Evolutionary conservation across 106 monocot species (phyloP).

Genomic region (Allium cepa): DNA sequence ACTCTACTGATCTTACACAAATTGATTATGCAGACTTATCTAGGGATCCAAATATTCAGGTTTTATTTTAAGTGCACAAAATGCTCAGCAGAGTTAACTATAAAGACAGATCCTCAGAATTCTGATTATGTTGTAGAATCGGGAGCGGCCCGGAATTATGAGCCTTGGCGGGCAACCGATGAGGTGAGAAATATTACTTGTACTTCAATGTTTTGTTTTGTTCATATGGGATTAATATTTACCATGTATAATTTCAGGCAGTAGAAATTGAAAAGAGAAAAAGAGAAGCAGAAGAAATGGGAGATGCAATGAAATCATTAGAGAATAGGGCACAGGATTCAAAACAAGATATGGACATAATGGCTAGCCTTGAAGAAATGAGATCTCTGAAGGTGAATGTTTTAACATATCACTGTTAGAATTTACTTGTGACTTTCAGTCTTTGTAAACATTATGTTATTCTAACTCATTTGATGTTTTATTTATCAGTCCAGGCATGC

Average conservation of each 20-base stretch:
- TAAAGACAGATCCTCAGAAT: slow-evolving; percentile 89
- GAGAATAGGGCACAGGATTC: slow-evolving; percentile 92
- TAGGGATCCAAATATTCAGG: slow-evolving; percentile 93
- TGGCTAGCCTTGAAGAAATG: slow-evolving; percentile 93
- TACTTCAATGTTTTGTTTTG: neutral
- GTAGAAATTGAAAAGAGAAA: slow-evolving; percentile 52
- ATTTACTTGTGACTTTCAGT: neutral
- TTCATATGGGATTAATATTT: neutral
- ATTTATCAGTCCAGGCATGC: slow-evolving; percentile 89
- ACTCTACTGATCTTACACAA: neutral
- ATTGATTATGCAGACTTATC: slow-evolving; percentile 55
- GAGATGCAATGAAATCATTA: slow-evolving; percentile 90
- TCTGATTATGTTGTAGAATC: slow-evolving; percentile 93
- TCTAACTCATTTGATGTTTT: slow-evolving; percentile 8
- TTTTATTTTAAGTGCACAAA: slow-evolving; percentile 95
- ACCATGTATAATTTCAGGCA: slow-evolving; percentile 15
- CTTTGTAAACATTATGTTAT: neutral
- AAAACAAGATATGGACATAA: slow-evolving; percentile 92
- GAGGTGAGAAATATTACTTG: slow-evolving; percentile 31
- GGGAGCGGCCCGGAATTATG: slow-evolving; percentile 90
- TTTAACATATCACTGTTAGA: neutral
- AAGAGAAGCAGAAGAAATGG: slow-evolving; percentile 82
- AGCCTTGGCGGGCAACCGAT: slow-evolving; percentile 87
- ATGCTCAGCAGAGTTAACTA: slow-evolving; percentile 79
- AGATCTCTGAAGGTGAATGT: slow-evolving; percentile 78